phyloP scores from a whole-genome alignment of 768 basidiomycete species.

The Amanita exitialis region DNA sequence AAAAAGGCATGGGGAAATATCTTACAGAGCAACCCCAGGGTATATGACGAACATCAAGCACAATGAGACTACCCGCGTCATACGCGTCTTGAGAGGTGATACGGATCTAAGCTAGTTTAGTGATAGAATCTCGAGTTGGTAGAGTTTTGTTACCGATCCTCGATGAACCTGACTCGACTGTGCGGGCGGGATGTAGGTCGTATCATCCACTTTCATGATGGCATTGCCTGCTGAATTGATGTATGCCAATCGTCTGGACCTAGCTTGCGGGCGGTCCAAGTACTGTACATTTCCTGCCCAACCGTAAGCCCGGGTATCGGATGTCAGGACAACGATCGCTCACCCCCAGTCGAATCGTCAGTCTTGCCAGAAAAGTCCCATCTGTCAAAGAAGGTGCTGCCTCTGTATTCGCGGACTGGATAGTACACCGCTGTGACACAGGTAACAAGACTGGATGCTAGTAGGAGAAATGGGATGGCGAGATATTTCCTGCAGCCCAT shows the following conservation, averaged over 20 bases:
- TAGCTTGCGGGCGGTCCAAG: constrained; percentile 37
- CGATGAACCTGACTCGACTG: constrained; percentile 13
- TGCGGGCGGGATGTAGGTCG: constrained; percentile 31
- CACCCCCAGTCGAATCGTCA: constrained; percentile 37
- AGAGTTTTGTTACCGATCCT: constrained; percentile 24
- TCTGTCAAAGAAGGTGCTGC: constrained; percentile 39
- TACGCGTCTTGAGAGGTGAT: constrained; percentile 33
- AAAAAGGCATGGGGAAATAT: background rate
- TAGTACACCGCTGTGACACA: constrained; percentile 20
- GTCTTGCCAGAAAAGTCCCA: constrained; percentile 41
- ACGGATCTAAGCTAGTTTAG: constrained; percentile 15
- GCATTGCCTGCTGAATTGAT: constrained; percentile 52
- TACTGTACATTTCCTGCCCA: constrained; percentile 22
- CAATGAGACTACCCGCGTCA: constrained; percentile 29
- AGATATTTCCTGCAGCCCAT: background rate
- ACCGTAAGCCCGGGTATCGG: background rate
- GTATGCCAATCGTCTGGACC: constrained; percentile 43
- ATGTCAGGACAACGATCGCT: background rate
- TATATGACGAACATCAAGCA: constrained; percentile 32
- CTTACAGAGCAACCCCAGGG: constrained; percentile 48
- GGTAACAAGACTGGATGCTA: background rate
- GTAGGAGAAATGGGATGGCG: background rate
- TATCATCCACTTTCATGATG: constrained; percentile 68
- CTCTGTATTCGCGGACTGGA: constrained; percentile 34
- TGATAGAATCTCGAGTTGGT: too few species aligned